Base-by-base conservation (phyloP, 495 filamentous ascomycete genomes). In the Aspergillus baeticus region DNA sequence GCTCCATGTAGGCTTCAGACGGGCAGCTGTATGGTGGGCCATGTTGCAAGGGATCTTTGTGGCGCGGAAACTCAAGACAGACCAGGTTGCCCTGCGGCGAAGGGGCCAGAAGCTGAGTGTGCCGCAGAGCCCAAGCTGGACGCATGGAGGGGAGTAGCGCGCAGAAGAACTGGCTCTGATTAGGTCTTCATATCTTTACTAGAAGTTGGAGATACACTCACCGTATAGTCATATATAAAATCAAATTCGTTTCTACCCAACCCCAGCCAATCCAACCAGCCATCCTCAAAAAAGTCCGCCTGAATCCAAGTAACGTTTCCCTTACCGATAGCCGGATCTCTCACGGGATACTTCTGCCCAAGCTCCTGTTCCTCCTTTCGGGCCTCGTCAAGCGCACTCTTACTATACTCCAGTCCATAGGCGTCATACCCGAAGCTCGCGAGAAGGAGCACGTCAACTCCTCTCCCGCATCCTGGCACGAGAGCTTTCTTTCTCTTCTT, bases 191-290 rank as follows among this genome's bases (percentile, higher is more conserved):
- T 22, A 35, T 15, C 49, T 46, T 46, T 35, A 57, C 14, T 46
- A 42, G 17, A 36, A 33, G 59, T 34, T 22, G 17, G 35, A 46
- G 17, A 35, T 6, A 48, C 37, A 66, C 83, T 60, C 76, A 91
- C 89, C 23, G 88, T 91, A 65, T 92, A 92, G 68, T 94, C 90
- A 74, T 91, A 94, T 36, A 93, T 84, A 22, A 94, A 63, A 73
- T 95, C 89, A 72, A 91, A 92, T 11, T 69, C 76, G 55, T 77
- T 75, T 14, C 71, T 70, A n/a, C 70, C 58, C 3, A 78, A 65
- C 17, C 77, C 70, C 29, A 74, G 58, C 14, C 67, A 61, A 38
- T 75, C 57, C 54, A 78, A 54, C 81, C 87, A 91, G 11, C 75
- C 81, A 59, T 86, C 76, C 47, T 74, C 72, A 57, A 93, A 95